Base-by-base conservation (phyloP, 306 rosid species). In the Amphicarpaea edgeworthii region DNA sequence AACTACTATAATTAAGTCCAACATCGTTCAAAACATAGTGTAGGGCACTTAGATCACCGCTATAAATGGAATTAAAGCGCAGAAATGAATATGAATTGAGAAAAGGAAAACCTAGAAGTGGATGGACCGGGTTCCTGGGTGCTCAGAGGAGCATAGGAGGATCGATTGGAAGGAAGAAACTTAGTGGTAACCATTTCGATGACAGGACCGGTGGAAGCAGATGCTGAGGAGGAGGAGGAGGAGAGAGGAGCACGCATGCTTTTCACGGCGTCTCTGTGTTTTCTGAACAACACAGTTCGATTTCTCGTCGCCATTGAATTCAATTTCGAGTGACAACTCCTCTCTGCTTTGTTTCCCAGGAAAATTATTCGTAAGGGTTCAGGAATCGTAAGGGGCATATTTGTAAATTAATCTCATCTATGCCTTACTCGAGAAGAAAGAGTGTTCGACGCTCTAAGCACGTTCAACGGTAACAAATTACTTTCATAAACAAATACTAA, bases 241-340 rank as follows among this genome's bases (percentile, higher is more conserved):
- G 88, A 89, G 26, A 88, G 79, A 32, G 97, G 94, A 55, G 90
- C 86, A 10, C 97, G 92, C 21, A 87, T 87, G 68, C 92, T 89
- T 87, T 89, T 91, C 65, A 87, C 81, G n/a, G 92, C 89, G 66
- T 91, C 97, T 72, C 97, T 89, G 76, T 86, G 81, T 85, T 67
- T 87, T 50, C 79, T 77, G 72, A 57, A 91, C 67, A 73, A 51
- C 26, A 66, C 3, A 1, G 92, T 91, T 69, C 94, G 92, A 58
- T 91, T 91, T 81, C 94, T 83, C 83, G 90, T 75, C 83, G 94
- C 94, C 97, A 91, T 91, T 59, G 76, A 83, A 28, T 28, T 28
- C 32, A 28, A 28, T 28, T 28, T 28, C 32, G 4, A 5, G 76
- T 42, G 3, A 34, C 16, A 10, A 51, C 17, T 17, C 49, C 23